These are phyloP conservation scores for Liquidambar formosana DNA, from an alignment of 164 flowering plant species.

Conservation along the genomic window DNA sequence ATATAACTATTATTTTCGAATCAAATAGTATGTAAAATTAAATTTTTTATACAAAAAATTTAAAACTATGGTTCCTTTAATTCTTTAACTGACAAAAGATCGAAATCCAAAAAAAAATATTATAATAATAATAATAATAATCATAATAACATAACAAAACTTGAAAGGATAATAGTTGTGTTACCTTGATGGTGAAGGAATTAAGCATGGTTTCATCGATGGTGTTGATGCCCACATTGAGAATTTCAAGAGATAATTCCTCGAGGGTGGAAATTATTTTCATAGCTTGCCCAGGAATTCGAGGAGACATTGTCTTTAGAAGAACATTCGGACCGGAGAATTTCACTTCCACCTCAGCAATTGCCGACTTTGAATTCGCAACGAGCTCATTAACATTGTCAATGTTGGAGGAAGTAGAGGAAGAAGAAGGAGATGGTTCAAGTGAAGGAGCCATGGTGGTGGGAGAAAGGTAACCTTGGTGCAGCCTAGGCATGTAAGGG, in stretches of 20 bases:
- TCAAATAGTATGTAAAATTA: no score
- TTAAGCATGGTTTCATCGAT: conserved; percentile 75
- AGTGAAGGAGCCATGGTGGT: no score
- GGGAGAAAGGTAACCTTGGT: conserved; percentile 32
- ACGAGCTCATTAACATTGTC: conserved; percentile 58
- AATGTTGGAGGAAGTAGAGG: conserved; percentile 33
- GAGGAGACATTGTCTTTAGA: conserved; percentile 68
- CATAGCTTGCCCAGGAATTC: conserved; percentile 70
- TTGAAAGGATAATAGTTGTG: no score
- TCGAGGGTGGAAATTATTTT: conserved; percentile 75
- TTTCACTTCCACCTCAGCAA: conserved; percentile 93
- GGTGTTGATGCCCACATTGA: conserved; percentile 60
- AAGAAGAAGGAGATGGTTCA: conserved; percentile 35
- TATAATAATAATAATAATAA: no score
- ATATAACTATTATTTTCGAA: no score
- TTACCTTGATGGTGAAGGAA: conserved; percentile 96
- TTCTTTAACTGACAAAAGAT: no score
- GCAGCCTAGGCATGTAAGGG: conserved; percentile 62
- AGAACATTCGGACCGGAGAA: conserved; percentile 75
- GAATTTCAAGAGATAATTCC: conserved; percentile 74
- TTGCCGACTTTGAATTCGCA: conserved; percentile 65
- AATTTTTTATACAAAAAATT: no score
- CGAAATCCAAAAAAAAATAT: no score
- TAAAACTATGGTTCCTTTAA: no score
- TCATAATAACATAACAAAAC: no score